phyloP scores from a whole-genome alignment of 208 protist species.

The Trypanosomatidae sp. region DNA sequence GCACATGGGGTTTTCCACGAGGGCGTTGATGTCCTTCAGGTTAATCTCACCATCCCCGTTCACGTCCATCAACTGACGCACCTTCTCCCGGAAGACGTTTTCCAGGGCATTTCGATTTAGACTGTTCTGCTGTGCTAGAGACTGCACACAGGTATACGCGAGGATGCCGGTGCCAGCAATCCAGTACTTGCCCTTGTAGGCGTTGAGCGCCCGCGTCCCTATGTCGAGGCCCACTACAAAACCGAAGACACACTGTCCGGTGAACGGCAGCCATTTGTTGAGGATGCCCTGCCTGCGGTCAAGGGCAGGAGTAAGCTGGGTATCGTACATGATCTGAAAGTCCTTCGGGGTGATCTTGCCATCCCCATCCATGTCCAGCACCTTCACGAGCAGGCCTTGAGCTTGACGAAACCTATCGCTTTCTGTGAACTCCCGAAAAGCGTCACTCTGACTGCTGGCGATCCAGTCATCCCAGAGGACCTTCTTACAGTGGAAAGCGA shows the following conservation, averaged over 20 bases:
- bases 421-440: slow-evolving; percentile 26
- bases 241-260: slow-evolving; percentile 52
- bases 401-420: slow-evolving; percentile 39
- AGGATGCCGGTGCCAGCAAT: slow-evolving; percentile 39
- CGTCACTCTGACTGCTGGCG: slow-evolving; percentile 25
- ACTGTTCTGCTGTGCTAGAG: slow-evolving; percentile 62
- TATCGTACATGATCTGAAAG: slow-evolving; percentile 70
- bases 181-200: slow-evolving; percentile 41
- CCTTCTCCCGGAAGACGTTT: slow-evolving; percentile 44
- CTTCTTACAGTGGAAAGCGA: slow-evolving; percentile 45
- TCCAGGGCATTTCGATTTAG: slow-evolving; percentile 50
- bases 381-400: slow-evolving; percentile 29
- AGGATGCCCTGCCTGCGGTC: slow-evolving; percentile 27
- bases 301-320: slow-evolving; percentile 35
- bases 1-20: slow-evolving; percentile 60
- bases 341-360: slow-evolving; percentile 63
- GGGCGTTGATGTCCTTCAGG: slow-evolving; percentile 44
- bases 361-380: slow-evolving; percentile 62
- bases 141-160: slow-evolving; percentile 53
- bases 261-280: slow-evolving; percentile 51
- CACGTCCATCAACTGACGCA: slow-evolving; percentile 49
- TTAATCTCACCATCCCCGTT: slow-evolving; percentile 59
- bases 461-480: slow-evolving; percentile 38
- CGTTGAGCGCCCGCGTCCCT: slow-evolving; percentile 36
- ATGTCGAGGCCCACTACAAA: slow-evolving; percentile 35